A percentile compares a stretch with the other conserved stretches of the same genome.
Conservation (phyloP, 768 basidiomycete species). For the Suillus lakei region DNA sequence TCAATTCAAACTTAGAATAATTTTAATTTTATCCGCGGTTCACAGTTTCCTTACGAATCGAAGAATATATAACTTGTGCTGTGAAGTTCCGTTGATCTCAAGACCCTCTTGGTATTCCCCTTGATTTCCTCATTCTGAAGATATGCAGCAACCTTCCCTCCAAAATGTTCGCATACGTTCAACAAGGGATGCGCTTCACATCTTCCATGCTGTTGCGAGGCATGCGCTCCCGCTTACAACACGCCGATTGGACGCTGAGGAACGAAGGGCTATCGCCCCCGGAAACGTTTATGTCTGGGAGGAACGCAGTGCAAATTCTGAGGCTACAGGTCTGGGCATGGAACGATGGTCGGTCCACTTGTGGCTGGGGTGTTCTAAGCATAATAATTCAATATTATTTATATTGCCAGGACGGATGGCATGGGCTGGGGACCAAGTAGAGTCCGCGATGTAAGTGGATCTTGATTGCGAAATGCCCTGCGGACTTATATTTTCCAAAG, state of each 20-base stretch:
- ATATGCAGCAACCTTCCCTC: conserved; percentile 79
- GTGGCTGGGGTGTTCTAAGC: neutral
- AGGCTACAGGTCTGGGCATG: conserved; percentile 83
- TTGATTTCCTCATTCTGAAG: conserved; percentile 22
- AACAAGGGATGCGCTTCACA: conserved; percentile 78
- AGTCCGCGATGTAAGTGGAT: conserved; percentile 50
- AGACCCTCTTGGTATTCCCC: conserved; percentile 34
- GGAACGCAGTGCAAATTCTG: conserved; percentile 83
- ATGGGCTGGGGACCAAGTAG: conserved; percentile 88
- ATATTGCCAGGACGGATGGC: conserved; percentile 53
- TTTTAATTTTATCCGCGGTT: conserved; percentile 27
- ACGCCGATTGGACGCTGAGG: conserved; percentile 81
- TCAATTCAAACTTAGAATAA: conserved; percentile 67
- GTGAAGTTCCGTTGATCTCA: conserved; percentile 22
- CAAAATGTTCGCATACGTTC: conserved; percentile 78
- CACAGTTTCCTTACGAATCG: conserved; percentile 22
- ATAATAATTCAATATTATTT: conserved; percentile 9
- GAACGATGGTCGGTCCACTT: conserved; percentile 65
- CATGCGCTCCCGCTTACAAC: conserved; percentile 76
- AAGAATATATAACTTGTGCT: conserved; percentile 47
- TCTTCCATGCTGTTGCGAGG: conserved; percentile 78
- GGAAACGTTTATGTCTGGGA: conserved; percentile 92
- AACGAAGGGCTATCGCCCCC: conserved; percentile 70
- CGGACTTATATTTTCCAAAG: conserved; percentile 28
- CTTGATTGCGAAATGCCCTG: neutral